phyloP scores from a whole-genome alignment of 2,329 filamentous ascomycete species.

The Cladosporium halotolerans region DNA sequence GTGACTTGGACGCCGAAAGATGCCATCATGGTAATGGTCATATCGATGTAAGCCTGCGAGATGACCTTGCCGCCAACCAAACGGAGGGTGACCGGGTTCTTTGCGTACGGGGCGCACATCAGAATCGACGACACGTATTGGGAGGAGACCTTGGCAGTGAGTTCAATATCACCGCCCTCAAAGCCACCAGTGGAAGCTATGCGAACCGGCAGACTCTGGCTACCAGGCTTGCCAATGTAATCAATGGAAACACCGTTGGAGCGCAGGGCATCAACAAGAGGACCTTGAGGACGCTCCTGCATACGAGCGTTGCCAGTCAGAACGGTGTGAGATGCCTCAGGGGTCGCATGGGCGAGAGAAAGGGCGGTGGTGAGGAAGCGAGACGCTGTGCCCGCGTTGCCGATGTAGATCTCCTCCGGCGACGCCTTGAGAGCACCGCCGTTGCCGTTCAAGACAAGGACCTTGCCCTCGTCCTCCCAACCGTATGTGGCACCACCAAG shows the following conservation, averaged over 20 bases:
- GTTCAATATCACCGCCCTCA: constrained; percentile 77
- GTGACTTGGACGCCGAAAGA: constrained; percentile 79
- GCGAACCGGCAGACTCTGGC: constrained; percentile 75
- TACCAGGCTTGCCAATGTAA: constrained; percentile 76
- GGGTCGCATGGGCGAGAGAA: constrained; percentile 66
- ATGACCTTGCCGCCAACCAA: constrained; percentile 96
- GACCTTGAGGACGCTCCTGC: constrained; percentile 90
- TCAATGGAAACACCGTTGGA: constrained; percentile 81
- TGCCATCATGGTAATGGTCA: constrained; percentile 97
- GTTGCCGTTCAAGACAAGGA: constrained; percentile 81
- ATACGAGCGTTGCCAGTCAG: constrained; percentile 92
- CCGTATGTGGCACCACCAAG: constrained; percentile 81
- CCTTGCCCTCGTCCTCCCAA: constrained; percentile 92
- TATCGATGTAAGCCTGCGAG: constrained; percentile 94
- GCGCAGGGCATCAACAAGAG: constrained; percentile 82
- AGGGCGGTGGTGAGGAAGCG: constrained; percentile 91
- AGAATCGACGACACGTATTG: constrained; percentile 96
- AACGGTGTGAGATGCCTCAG: constrained; percentile 60
- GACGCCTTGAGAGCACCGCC: constrained; percentile 79
- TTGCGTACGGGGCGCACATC: constrained; percentile 95
- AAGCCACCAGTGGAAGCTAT: constrained; percentile 79
- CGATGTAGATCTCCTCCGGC: constrained; percentile 74
- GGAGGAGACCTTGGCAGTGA: constrained; percentile 94
- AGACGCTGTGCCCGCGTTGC: constrained; percentile 93
- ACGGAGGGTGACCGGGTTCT: constrained; percentile 81